Evolutionary conservation across 1,139 yeast species (phyloP), one percentile per base, ranked within the genome.

Genomic region (Protomyces inundatus): DNA sequence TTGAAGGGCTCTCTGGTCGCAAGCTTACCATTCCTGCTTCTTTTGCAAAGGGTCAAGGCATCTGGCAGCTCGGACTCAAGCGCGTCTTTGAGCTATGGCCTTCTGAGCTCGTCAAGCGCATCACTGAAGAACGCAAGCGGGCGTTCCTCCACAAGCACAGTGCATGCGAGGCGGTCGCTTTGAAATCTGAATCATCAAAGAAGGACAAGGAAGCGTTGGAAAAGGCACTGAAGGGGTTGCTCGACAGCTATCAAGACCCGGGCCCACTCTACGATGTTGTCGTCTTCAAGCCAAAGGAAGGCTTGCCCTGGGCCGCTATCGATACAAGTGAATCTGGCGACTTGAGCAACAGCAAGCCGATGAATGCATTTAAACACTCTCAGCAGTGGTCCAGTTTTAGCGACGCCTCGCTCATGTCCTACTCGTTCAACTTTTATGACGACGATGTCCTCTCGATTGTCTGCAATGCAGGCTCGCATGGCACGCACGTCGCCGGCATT

Each of bases 401-500:
- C 23, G 60, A 65, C 12, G 58, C 61, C 9, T 59, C 59, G 30
- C 60, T 66, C 37, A 64, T 66, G 54, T 52, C 63, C 23, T 66
- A 64, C 14, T 61, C 66, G 34, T 57, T 54, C 54, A 61, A 66
- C 30, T 58, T 66, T 35, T 66, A 64, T 48, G 66, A 65, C 40
- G 60, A 66, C 32, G 66, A 63, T 12, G 48, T 66, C 12, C 52
- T 65, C 4, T 61, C 65, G 5, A 37, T 66, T 48, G 67, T 66
- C 36, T 55, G 61, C 40, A 64, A 60, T 14, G 54, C 63, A 35
- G 66, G 66, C 33, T 56, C 67, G 14, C 67, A 66, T 39, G 67
- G 67, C 5, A 66, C 67, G 6, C 67, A 66, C 32, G 67, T 66
- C 12, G 66, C 67, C 7, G 65, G 66, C 32, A 66, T 66, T 45